phyloP scores from a whole-genome alignment of 495 filamentous ascomycete species.

The Podospora pseudocomata region DNA sequence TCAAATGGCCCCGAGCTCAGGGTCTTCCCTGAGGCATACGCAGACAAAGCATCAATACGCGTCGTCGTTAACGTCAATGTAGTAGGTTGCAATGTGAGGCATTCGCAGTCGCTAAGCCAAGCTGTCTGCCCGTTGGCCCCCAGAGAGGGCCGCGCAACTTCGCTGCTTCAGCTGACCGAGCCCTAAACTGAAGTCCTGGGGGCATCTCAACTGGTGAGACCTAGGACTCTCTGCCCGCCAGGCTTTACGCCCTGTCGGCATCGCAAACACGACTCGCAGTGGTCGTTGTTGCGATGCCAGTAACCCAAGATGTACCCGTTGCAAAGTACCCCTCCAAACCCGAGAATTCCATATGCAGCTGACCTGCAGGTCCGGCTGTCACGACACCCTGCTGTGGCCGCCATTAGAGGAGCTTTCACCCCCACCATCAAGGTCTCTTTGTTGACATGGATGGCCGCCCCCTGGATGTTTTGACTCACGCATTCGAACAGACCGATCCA shows the following conservation, averaged over 20 bases:
- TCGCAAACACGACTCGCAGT: background rate
- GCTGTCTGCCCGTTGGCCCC: no score
- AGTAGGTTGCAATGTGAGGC: background rate
- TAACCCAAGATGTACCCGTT: background rate
- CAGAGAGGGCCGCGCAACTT: no score
- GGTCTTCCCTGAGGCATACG: background rate
- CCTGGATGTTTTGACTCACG: constrained; percentile 18
- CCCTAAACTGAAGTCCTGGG: background rate
- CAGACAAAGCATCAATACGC: background rate
- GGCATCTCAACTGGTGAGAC: background rate
- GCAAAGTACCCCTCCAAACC: no score
- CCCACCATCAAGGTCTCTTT: background rate
- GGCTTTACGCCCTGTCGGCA: background rate
- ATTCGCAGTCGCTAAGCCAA: background rate
- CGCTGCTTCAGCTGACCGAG: background rate
- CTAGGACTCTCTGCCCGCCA: background rate
- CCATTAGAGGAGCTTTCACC: background rate
- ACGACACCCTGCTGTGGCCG: background rate
- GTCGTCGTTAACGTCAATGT: background rate
- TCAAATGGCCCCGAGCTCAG: background rate
- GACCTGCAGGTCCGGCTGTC: background rate
- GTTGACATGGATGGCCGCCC: constrained; percentile 3
- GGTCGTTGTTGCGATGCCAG: background rate
- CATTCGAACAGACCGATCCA: constrained; percentile 7
- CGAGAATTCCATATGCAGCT: background rate